A percentile compares a stretch with the other conserved stretches of the same genome.
These are phyloP conservation scores for Phytophthora hybrid DNA, from an alignment of 352 stramenopile genomes.

Conservation along the genomic window DNA sequence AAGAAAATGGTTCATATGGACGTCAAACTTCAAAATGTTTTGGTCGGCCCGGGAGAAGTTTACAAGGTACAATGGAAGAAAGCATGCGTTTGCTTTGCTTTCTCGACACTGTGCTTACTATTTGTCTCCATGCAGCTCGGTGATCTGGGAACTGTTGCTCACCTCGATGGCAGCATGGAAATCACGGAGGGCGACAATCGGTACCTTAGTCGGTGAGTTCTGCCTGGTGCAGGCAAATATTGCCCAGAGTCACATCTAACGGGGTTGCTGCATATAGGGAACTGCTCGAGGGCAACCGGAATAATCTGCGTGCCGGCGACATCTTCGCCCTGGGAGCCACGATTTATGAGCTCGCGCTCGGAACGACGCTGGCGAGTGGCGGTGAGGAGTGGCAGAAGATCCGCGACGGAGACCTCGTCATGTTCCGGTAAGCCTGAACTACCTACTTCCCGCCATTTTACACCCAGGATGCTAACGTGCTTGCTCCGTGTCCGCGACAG, in stretches of 20 bases:
- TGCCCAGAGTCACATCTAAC: neutral
- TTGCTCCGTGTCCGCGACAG: constrained; percentile 34
- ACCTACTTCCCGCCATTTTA: constrained; percentile 3
- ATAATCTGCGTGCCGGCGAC: constrained; percentile 77
- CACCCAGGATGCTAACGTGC: constrained; percentile 15
- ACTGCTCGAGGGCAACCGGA: constrained; percentile 81
- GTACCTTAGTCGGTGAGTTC: constrained; percentile 77
- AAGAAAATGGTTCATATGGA: constrained; percentile 91
- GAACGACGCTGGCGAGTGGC: constrained; percentile 66
- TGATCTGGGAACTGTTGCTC: constrained; percentile 82
- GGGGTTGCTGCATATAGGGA: constrained; percentile 49
- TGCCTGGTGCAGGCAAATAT: neutral
- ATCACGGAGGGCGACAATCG: constrained; percentile 90
- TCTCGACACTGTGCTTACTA: constrained; percentile 5
- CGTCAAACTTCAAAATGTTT: constrained; percentile 88
- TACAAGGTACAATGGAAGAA: constrained; percentile 75
- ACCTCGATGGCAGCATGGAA: constrained; percentile 84
- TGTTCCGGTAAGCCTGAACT: constrained; percentile 64
- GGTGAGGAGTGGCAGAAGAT: constrained; percentile 91
- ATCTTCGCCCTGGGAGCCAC: constrained; percentile 88
- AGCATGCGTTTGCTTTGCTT: constrained; percentile 1
- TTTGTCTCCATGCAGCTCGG: constrained; percentile 49
- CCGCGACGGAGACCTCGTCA: constrained; percentile 80
- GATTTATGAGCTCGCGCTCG: constrained; percentile 85
- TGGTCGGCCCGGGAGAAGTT: constrained; percentile 64